These are phyloP conservation scores for Zygoascus flipseniorum DNA, from an alignment of 805 yeast genomes.

Conservation along the genomic window DNA sequence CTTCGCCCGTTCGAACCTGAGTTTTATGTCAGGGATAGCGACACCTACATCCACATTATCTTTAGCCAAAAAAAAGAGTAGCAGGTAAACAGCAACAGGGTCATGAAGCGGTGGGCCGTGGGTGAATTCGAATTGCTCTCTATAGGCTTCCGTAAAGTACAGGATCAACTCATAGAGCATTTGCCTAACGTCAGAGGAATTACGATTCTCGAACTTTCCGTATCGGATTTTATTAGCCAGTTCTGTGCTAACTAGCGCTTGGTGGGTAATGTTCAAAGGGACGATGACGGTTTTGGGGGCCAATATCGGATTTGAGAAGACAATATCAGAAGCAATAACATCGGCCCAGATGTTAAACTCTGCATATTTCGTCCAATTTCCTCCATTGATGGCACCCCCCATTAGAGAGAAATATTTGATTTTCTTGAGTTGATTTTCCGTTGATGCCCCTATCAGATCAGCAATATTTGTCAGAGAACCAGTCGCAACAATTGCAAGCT, in stretches of 20 bases:
- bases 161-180: conserved; percentile 47
- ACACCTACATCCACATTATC: conserved; percentile 18
- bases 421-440: conserved; percentile 45
- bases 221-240: conserved; percentile 33
- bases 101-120: conserved; percentile 76
- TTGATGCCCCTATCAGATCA: conserved; percentile 35
- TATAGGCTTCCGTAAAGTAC: conserved; percentile 41
- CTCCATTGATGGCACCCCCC: conserved; percentile 58
- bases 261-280: conserved; percentile 66
- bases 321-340: conserved; percentile 60
- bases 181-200: conserved; percentile 34
- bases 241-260: conserved; percentile 43
- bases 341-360: conserved; percentile 75
- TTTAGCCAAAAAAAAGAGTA: conserved; percentile 36
- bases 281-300: conserved; percentile 44
- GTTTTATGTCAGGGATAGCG: conserved; percentile 15
- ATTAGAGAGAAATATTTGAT: conserved; percentile 54
- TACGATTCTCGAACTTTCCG: not conserved
- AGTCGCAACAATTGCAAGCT: conserved; percentile 57
- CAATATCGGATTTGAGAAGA: conserved; percentile 42
- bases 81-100: conserved; percentile 58
- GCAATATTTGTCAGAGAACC: conserved; percentile 76
- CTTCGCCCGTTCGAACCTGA: conserved; percentile 11
- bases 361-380: conserved; percentile 45
- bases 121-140: conserved; percentile 34